phyloP scores from a whole-genome alignment of 371 early-diverging fungal species.

The Pancytospora philotis region DNA sequence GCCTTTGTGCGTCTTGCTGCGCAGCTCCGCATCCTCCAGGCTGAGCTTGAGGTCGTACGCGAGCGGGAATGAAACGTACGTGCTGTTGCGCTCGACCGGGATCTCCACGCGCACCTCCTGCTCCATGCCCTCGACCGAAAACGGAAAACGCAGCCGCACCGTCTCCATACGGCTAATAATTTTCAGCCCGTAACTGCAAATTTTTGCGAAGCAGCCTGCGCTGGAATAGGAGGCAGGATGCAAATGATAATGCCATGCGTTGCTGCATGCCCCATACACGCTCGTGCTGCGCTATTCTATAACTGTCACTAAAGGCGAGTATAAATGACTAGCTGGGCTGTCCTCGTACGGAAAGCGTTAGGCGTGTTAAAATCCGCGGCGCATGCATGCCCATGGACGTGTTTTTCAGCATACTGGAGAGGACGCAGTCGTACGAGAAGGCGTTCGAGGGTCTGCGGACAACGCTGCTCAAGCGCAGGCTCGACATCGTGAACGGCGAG shows the following conservation, averaged over 20 bases:
- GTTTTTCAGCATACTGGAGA: background rate
- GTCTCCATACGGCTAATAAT: too few relatives aligned
- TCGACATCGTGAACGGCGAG: too few relatives aligned
- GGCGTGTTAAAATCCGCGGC: too few relatives aligned
- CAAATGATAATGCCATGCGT: too few relatives aligned
- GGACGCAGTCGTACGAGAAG: background rate
- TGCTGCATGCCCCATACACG: too few relatives aligned
- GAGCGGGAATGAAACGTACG: conserved; percentile 27
- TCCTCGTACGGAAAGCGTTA: too few relatives aligned
- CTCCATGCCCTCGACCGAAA: conserved; percentile 8
- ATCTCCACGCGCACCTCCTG: conserved; percentile 1
- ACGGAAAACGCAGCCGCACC: conserved; percentile 27
- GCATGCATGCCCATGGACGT: background rate
- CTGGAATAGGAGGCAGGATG: too few relatives aligned
- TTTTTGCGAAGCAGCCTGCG: too few relatives aligned
- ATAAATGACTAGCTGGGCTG: too few relatives aligned
- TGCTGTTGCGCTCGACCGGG: conserved; percentile 26
- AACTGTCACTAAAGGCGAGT: background rate
- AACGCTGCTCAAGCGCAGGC: background rate
- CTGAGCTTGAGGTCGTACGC: conserved; percentile 10
- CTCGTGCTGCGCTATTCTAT: too few relatives aligned
- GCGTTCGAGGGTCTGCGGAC: background rate
- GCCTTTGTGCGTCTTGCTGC: conserved; percentile 3
- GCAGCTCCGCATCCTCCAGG: conserved; percentile 8
- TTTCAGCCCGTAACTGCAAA: too few relatives aligned